Evolutionary conservation across 163 green algal species (phyloP).

Genomic region (Smithsoniella earleae): DNA sequence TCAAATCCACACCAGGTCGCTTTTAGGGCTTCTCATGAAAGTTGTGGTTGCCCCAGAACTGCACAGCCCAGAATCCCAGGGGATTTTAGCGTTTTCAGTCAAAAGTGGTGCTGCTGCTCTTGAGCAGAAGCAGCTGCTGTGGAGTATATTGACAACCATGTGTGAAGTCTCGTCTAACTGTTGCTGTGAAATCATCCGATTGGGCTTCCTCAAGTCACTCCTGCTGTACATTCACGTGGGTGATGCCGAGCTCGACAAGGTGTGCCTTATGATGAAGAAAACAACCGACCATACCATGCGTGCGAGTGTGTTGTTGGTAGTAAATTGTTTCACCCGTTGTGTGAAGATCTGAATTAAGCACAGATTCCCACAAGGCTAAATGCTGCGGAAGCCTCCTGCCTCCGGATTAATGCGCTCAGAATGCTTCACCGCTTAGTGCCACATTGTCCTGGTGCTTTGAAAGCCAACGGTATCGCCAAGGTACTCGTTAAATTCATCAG

Average conservation of each 20-base stretch:
- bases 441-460: background rate
- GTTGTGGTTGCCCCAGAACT: background rate
- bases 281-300: background rate
- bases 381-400: background rate
- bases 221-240: background rate
- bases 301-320: background rate
- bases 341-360: background rate
- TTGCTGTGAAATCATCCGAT: background rate
- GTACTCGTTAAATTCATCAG: background rate
- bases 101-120: background rate
- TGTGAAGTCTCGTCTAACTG: background rate
- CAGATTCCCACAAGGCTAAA: too few relatives aligned
- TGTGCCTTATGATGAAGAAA: background rate
- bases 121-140: conserved; percentile 17
- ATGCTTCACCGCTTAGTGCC: background rate
- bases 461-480: background rate
- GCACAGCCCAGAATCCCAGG: background rate
- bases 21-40: background rate
- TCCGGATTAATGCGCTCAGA: background rate
- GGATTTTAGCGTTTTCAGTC: conserved; percentile 14
- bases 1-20: background rate
- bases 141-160: conserved; percentile 2
- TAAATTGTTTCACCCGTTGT: background rate
- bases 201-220: background rate
- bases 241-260: background rate